Base-by-base conservation (phyloP, 2,329 filamentous ascomycete genomes). In the Knoxdaviesia capensis region DNA sequence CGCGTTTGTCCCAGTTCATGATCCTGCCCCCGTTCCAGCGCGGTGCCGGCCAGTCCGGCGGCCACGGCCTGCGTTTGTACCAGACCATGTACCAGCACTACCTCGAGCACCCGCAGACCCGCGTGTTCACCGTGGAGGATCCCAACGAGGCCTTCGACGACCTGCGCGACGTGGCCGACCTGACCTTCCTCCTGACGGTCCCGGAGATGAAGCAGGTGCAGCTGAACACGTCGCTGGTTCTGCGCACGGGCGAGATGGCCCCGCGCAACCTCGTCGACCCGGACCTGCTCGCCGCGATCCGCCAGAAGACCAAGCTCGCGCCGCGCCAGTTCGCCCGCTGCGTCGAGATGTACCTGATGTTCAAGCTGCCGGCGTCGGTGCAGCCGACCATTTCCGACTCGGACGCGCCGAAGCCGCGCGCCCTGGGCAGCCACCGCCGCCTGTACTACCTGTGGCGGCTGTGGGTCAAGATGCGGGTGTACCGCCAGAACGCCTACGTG, bases 111-210 rank as follows among this genome's bases (percentile, higher is more conserved):
- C 57, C 71, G 0, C 76, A 78, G 46, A 80, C 86, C 6, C 67
- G 75, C 43, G 88, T 96, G 55, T 71, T 98, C 52, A 92, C 87
- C 0, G 78, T 98, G 5, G 90, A 98, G 60, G 88, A 96, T 47
- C 92, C 90, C 0, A 96, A 83, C 52, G 82, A 88, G 54, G 74
- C 71, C 1, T 92, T 92, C 50, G 82, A 90, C 52, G 74, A 84
- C 45, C 64, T 92, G 51, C 73, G 84, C 49, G 83, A 90, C 53
- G 64, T 79, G 41, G 77, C 74, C 50, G 84, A 92, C 51, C 62
- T 88, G 32, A 61, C 65, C 5, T 76, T 74, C 48, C 64, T 90
- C 4, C 72, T 72, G 43, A 61, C 58, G 6, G 61, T 70, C 4
- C 65, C 75, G 0, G 66, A 71, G 6, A 82, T 83, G 53, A 58